A percentile compares a stretch with the other conserved stretches of the same genome.
phyloP scores from a whole-genome alignment of 108 stramenopile species.

The Asterionellopsis glacialis region DNA sequence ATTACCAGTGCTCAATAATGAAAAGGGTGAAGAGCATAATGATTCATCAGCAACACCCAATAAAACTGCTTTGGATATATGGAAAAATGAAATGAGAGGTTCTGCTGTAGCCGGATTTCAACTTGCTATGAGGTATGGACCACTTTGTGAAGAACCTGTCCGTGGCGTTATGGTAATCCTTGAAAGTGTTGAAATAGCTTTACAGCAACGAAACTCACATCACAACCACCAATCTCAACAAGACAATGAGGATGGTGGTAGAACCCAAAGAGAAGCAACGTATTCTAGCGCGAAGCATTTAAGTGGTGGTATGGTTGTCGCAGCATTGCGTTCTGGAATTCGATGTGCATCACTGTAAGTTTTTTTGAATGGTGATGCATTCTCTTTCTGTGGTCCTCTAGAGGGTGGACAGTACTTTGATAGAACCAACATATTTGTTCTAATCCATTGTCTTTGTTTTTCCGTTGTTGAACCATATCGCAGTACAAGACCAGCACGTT shows the following conservation, averaged over 20 bases:
- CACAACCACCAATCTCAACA: neutral
- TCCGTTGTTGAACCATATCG: slow-evolving; percentile 9
- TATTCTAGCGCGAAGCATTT: slow-evolving; percentile 42
- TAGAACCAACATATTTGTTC: neutral
- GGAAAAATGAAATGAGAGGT: slow-evolving; percentile 70
- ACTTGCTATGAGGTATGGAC: slow-evolving; percentile 71
- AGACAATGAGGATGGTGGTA: slow-evolving; percentile 11
- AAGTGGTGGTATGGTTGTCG: slow-evolving; percentile 75
- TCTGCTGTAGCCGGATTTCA: slow-evolving; percentile 82
- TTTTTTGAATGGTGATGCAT: no score
- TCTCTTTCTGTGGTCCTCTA: slow-evolving; percentile 11
- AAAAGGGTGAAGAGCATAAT: slow-evolving; percentile 8
- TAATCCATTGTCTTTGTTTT: neutral
- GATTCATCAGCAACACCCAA: neutral
- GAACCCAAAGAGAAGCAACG: neutral
- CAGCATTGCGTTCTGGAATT: slow-evolving; percentile 70
- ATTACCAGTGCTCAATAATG: neutral
- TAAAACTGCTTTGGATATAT: slow-evolving; percentile 20
- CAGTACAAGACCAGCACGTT: slow-evolving; percentile 53
- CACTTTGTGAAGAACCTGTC: slow-evolving; percentile 85
- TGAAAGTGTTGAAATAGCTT: slow-evolving; percentile 76
- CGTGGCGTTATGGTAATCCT: slow-evolving; percentile 73
- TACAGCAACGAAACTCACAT: slow-evolving; percentile 10
- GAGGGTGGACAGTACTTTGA: neutral
- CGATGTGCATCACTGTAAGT: slow-evolving; percentile 62